Evolutionary conservation across 352 stramenopile genomes (phyloP), one percentile per base, ranked within the genome.

Genomic region (Phytopythium chamaehyphon): DNA sequence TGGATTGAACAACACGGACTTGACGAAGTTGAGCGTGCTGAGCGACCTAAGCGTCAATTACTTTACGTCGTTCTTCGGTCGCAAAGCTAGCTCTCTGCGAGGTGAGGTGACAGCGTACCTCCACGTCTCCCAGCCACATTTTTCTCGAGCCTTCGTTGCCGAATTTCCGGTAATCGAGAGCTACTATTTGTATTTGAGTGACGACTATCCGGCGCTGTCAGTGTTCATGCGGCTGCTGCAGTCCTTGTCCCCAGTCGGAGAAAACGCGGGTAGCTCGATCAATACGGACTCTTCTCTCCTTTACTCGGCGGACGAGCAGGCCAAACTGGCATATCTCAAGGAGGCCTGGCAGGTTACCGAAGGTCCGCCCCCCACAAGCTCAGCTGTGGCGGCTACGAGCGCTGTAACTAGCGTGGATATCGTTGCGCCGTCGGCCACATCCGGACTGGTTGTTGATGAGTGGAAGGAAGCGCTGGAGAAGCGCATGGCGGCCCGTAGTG

Each of bases 61-160:
- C 59, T 88, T 81, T 51, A 50, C 43, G 33, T 64, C 59, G 16
- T 66, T 86, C 12, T 74, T 87, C 37, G 56, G 55, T 0, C 64
- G 54, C 14, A 83, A 75, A 49, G 56, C 73, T 7, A 74, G 50
- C 42, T 76, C 62, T 16, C 40, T 89, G 46, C 73, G 73, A 37
- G 76, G 73, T 24, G 75, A 89, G 55, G 61, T 89, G 52, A 87
- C 76, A 2, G 77, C 81, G 35, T 91, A 79, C 43, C 42, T 88
- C n/a, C 73, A 89, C 47, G 60, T 51, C 31, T 86, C 75, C 11
- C 69, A 85, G 45, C 48, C 60, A 7, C 63, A 71, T 15, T 90
- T 88, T 42, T 55, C 60, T 2, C 64, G 63, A 7, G 54, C 64
- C 18, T 76, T 86, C 46, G 62, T 87, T 22, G 51, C 54, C 24